Evolutionary conservation across 2,329 filamentous ascomycete species (phyloP).

Genomic region (Pezicula carpinea): DNA sequence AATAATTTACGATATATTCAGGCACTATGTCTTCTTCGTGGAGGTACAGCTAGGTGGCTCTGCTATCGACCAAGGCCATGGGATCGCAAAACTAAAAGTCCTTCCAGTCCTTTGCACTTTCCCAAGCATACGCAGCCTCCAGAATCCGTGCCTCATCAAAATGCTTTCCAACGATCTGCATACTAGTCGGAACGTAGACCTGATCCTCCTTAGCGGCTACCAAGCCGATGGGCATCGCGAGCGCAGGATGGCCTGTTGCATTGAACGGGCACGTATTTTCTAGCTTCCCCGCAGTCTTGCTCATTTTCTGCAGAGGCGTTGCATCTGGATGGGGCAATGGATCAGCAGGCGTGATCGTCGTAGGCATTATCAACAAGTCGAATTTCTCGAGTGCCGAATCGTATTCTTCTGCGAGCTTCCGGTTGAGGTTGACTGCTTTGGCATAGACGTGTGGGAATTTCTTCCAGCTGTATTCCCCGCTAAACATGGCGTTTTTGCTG

Average conservation of each 20-base stretch:
- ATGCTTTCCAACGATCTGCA: constrained; percentile 50
- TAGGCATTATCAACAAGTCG: constrained; percentile 44
- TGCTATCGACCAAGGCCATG: too few species aligned
- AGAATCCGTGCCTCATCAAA: constrained; percentile 46
- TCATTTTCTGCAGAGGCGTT: constrained; percentile 35
- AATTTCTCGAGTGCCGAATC: constrained; percentile 34
- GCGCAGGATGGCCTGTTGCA: constrained; percentile 50
- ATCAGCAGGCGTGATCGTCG: constrained; percentile 41
- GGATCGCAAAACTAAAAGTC: too few species aligned
- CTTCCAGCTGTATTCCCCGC: constrained; percentile 20
- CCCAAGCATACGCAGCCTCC: constrained; percentile 41
- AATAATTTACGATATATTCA: too few species aligned
- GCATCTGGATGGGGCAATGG: constrained; percentile 35
- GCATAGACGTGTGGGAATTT: constrained; percentile 39
- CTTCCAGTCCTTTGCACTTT: constrained; percentile 23
- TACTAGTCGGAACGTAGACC: constrained; percentile 43
- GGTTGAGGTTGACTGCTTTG: constrained; percentile 42
- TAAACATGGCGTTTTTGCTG: constrained; percentile 13
- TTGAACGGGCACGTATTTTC: constrained; percentile 54
- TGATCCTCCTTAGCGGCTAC: constrained; percentile 28
- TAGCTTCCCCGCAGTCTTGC: constrained; percentile 47
- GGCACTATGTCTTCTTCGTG: too few species aligned
- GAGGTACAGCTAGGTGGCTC: too few species aligned
- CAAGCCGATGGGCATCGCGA: constrained; percentile 47
- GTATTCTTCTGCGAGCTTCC: constrained; percentile 41